Evolutionary conservation across 2,329 filamentous ascomycete species (phyloP), one percentile per base, ranked within the genome.

Genomic region (Verticillium dahliae): DNA sequence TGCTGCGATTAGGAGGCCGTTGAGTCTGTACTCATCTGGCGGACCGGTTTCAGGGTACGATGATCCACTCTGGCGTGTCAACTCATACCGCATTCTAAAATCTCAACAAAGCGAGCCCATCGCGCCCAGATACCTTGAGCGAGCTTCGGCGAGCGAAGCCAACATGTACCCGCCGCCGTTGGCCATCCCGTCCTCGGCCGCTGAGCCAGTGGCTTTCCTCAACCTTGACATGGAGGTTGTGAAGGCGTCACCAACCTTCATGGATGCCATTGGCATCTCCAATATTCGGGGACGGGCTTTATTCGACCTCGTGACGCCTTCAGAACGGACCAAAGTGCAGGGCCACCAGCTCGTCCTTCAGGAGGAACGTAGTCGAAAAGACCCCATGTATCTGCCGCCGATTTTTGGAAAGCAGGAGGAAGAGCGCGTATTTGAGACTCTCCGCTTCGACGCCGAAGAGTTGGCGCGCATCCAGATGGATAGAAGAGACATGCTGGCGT

Each of bases 331-430:
- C 1, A 84, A 80, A 63, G 74, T 86, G 4, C 68, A 74, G 50
- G 73, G 73, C 9, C 72, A 87, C 55, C 81, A 84, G 65, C 77
- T 76, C 57, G 76, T 78, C 58, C 76, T 89, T 56, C 79, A 84
- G 59, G 80, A 82, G 15, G 85, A 89, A 65, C 84, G 85, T 63
- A 74, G 78, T 37, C 76, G 79, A 65, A 84, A 79, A 61, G 84
- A 86, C 35, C 85, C 85, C 18, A 85, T 84, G 56, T 88, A 88
- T 69, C 76, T 88, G 22, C 85, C 86, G 4, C 86, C 86, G 1
- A 88, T 88, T n/a, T 80, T 85, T 63, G 79, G 77, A 41, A 80
- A 80, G 65, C 74, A 79, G 57, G 80, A 84, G 62, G 80, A 84
- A 58, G 80, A 84, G 31, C 76, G 80, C 33, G 78, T 85, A 15